These are phyloP conservation scores for Lophiotrema nucula DNA, from an alignment of 495 filamentous ascomycete genomes.

Conservation along the genomic window DNA sequence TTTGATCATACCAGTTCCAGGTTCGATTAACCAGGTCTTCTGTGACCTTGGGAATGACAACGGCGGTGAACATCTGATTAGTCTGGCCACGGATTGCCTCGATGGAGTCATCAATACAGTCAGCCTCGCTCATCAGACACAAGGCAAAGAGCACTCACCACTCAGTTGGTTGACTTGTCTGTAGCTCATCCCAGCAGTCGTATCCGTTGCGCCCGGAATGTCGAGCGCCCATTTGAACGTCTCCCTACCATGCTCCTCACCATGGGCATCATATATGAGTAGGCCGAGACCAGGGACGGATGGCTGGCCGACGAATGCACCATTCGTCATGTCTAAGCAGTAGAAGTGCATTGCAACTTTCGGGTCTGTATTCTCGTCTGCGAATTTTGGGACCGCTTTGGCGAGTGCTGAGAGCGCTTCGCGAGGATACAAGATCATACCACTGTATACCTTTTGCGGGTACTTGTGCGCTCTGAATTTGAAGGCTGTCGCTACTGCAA, in stretches of 20 bases:
- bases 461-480: slow-evolving; percentile 35
- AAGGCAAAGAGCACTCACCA: slow-evolving; percentile 2
- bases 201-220: slow-evolving; percentile 28
- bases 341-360: slow-evolving; percentile 36
- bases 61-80: slow-evolving; percentile 30
- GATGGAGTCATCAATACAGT: slow-evolving; percentile 11
- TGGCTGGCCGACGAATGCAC: slow-evolving; percentile 15
- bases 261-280: slow-evolving; percentile 37
- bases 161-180: slow-evolving; percentile 26
- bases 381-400: slow-evolving; percentile 29
- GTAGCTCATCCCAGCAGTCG: slow-evolving; percentile 21
- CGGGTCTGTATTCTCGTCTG: slow-evolving; percentile 25
- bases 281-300: slow-evolving; percentile 29
- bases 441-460: slow-evolving; percentile 27
- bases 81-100: slow-evolving; percentile 24
- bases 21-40: slow-evolving; percentile 27
- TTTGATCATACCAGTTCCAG: slow-evolving; percentile 38
- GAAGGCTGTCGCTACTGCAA: slow-evolving; percentile 35
- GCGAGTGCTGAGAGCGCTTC: slow-evolving; percentile 22
- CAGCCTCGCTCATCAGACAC: neutral
- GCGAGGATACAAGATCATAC: slow-evolving; percentile 28
- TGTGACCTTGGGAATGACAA: slow-evolving; percentile 29
- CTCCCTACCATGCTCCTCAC: slow-evolving; percentile 35
- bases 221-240: slow-evolving; percentile 39
- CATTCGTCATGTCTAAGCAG: slow-evolving; percentile 28